A percentile compares a stretch with the other conserved stretches of the same genome.
phyloP scores from a whole-genome alignment of 192 early-diverging fungal species.

The Mortierella alpina region DNA sequence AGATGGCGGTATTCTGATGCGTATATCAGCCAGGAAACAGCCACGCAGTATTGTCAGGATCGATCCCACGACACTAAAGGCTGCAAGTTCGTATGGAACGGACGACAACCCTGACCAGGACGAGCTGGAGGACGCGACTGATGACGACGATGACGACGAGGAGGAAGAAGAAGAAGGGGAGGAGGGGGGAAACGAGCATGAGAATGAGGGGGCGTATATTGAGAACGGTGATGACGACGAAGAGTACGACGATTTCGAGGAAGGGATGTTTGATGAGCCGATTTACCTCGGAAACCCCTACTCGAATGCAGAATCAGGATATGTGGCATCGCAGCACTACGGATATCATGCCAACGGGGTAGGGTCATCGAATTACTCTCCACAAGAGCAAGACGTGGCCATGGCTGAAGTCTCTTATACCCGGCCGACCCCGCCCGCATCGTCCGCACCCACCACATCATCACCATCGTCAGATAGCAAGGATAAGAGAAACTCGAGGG shows the following conservation, averaged over 20 bases:
- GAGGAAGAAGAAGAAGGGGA: not conserved
- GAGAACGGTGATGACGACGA: slow-evolving; percentile 16
- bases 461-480: not conserved
- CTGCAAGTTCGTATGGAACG: slow-evolving; percentile 17
- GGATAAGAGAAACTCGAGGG: no score
- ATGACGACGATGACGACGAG: not conserved
- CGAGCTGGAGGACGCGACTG: not conserved
- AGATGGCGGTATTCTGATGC: slow-evolving; percentile 38
- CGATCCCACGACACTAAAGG: slow-evolving; percentile 39
- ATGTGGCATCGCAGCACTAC: slow-evolving; percentile 1
- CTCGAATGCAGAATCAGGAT: slow-evolving; percentile 1
- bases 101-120: slow-evolving; percentile 14
- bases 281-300: slow-evolving; percentile 42
- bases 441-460: no score
- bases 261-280: slow-evolving; percentile 35
- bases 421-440: slow-evolving; percentile 13
- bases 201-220: not conserved
- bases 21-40: slow-evolving; percentile 16
- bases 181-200: not conserved
- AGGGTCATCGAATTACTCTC: not conserved
- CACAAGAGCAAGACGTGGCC: slow-evolving; percentile 11
- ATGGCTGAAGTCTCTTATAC: slow-evolving; percentile 34
- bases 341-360: not conserved
- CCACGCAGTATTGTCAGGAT: slow-evolving; percentile 41
- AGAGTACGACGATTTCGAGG: slow-evolving; percentile 18